These are phyloP conservation scores for Sphagnum contortum DNA, from an alignment of 225 moss, liverwort and hornwort genomes.

Conservation along the genomic window DNA sequence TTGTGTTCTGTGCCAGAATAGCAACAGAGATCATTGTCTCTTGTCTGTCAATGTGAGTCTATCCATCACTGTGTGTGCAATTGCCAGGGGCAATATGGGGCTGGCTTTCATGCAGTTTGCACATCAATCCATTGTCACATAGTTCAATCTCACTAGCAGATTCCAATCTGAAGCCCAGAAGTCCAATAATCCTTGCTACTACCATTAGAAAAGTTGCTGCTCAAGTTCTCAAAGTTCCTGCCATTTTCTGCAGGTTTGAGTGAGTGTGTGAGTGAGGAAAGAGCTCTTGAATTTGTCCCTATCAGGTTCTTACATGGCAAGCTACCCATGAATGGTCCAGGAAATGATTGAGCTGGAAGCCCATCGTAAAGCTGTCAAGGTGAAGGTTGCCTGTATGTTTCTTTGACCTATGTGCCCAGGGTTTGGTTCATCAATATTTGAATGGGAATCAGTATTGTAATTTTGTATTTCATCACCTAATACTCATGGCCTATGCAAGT, in stretches of 20 bases:
- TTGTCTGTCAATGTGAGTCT: conserved; percentile 19
- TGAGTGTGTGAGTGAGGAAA: too few species aligned
- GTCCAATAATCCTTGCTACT: too few species aligned
- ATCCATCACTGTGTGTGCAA: too few species aligned
- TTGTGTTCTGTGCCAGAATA: neutral
- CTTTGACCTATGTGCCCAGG: neutral
- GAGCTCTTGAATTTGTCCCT: neutral
- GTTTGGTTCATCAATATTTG: too few species aligned
- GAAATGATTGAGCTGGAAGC: conserved; percentile 48
- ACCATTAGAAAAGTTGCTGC: neutral
- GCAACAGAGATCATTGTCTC: too few species aligned
- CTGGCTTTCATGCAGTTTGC: too few species aligned
- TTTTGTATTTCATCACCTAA: neutral
- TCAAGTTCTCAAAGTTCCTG: neutral
- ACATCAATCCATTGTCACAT: too few species aligned
- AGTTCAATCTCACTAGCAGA: too few species aligned
- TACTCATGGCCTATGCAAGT: neutral
- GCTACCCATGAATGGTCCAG: conserved; percentile 11
- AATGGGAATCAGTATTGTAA: neutral
- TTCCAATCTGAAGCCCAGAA: too few species aligned
- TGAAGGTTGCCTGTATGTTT: conserved; percentile 40
- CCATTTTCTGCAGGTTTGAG: neutral
- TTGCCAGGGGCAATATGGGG: too few species aligned
- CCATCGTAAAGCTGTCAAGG: conserved; percentile 35
- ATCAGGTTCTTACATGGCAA: neutral